These are phyloP conservation scores for Polychytrium aggregatum DNA, from an alignment of 192 early-diverging fungal species.

Conservation along the genomic window DNA sequence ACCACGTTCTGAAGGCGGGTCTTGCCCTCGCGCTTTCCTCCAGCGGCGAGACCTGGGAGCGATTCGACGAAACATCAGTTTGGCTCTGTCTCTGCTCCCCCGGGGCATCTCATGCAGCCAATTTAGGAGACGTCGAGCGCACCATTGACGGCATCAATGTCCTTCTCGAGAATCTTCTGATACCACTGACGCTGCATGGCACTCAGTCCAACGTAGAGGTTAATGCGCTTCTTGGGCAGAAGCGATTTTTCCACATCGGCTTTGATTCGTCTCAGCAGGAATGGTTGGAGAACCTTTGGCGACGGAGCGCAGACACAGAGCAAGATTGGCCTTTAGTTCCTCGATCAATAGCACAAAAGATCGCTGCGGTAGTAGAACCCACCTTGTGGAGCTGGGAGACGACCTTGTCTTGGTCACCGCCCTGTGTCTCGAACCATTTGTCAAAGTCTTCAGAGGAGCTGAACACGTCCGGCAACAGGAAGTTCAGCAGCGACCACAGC, in stretches of 20 bases:
- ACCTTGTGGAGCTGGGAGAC: constrained; percentile 65
- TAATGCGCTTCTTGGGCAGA: constrained; percentile 83
- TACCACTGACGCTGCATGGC: constrained; percentile 96
- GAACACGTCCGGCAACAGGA: constrained; percentile 95
- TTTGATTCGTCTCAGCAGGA: constrained; percentile 47
- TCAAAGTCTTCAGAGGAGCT: constrained; percentile 88
- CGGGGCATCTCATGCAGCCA: background rate
- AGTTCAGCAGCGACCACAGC: constrained; percentile 97
- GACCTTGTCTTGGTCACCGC: constrained; percentile 61
- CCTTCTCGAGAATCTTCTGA: constrained; percentile 87
- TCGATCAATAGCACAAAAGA: constrained; percentile 26
- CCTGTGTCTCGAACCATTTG: constrained; percentile 76
- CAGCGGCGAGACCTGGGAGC: constrained; percentile 37
- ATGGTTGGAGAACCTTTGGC: constrained; percentile 58
- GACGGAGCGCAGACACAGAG: too few relatives aligned
- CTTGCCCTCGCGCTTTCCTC: constrained; percentile 68
- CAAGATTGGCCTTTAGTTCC: constrained; percentile 41
- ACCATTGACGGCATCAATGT: constrained; percentile 95
- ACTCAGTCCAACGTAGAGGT: constrained; percentile 88
- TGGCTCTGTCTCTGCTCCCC: background rate
- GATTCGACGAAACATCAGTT: background rate
- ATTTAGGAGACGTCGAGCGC: background rate
- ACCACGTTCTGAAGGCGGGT: constrained; percentile 91
- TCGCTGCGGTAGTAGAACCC: background rate
- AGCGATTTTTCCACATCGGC: constrained; percentile 91